These are phyloP conservation scores for Zygotorulaspora florentina DNA, from an alignment of 805 yeast species.

Conservation along the genomic window DNA sequence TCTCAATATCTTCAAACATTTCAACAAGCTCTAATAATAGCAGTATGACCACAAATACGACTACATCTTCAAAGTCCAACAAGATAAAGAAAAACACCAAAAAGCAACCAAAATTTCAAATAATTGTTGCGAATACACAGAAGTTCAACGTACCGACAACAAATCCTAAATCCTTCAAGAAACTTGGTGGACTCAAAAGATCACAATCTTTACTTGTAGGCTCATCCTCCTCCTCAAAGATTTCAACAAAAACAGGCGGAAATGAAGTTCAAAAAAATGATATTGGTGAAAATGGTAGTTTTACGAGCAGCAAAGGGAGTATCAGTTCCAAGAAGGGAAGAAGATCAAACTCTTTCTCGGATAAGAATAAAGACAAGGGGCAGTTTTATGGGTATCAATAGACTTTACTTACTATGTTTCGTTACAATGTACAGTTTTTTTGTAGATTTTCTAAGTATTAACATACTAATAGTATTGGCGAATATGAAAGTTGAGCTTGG, in stretches of 20 bases:
- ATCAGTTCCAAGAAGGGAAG: slow-evolving; percentile 4
- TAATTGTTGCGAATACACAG: slow-evolving; percentile 34
- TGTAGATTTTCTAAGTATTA: too few relatives aligned
- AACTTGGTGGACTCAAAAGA: slow-evolving; percentile 20
- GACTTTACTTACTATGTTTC: slow-evolving; percentile 3
- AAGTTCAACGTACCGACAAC: slow-evolving; percentile 26
- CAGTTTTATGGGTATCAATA: slow-evolving; percentile 12
- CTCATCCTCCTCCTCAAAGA: slow-evolving; percentile 4
- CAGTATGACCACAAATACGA: background rate
- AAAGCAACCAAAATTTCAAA: slow-evolving; percentile 35
- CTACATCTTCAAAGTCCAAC: slow-evolving; percentile 6
- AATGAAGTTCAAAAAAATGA: slow-evolving; percentile 3
- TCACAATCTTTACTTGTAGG: slow-evolving; percentile 26
- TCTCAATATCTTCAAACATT: slow-evolving; percentile 3
- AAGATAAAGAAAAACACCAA: slow-evolving; percentile 21
- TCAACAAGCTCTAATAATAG: slow-evolving; percentile 1
- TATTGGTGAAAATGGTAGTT: background rate
- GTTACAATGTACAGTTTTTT: background rate
- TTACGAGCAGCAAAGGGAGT: slow-evolving; percentile 2
- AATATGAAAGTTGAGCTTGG: too few relatives aligned
- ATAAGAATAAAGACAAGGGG: slow-evolving; percentile 7
- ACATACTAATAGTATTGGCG: too few relatives aligned
- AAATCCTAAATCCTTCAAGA: slow-evolving; percentile 15
- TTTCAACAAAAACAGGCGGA: slow-evolving; percentile 3
- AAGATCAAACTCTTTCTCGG: slow-evolving; percentile 14